Evolutionary conservation across 148 eudicot species (phyloP).

Genomic region (Vaccinium corymbosum): DNA sequence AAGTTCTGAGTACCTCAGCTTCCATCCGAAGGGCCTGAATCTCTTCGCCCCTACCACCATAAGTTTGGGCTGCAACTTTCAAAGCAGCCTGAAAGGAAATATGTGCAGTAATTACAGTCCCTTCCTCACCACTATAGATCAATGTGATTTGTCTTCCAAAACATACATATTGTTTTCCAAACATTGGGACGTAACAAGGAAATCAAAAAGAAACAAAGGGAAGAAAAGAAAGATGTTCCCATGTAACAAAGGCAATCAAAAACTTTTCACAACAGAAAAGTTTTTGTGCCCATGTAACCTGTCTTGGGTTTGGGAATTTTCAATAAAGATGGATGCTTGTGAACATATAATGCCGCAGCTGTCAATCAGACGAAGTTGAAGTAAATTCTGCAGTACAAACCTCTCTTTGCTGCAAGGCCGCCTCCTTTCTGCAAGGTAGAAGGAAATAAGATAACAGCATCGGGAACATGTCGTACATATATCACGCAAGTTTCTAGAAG

Average conservation of each 20-base stretch:
- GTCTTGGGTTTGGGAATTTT: neutral
- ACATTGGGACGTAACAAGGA: neutral
- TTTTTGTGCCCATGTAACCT: neutral
- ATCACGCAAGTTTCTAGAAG: conserved; percentile 1
- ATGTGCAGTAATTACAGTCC: neutral
- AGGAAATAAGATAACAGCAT: conserved; percentile 22
- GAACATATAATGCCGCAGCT: neutral
- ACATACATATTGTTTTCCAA: neutral
- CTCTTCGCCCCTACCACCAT: conserved; percentile 57
- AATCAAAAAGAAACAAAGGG: neutral
- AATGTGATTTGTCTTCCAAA: neutral
- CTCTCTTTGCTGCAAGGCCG: conserved; percentile 90
- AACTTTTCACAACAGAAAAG: neutral
- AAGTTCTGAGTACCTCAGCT: conserved; percentile 61
- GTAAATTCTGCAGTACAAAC: conserved; percentile 27
- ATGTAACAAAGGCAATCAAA: neutral
- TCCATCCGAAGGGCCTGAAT: conserved; percentile 53
- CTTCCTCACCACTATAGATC: neutral
- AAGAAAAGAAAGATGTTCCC: neutral
- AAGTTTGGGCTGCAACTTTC: conserved; percentile 66
- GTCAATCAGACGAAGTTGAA: conserved; percentile 1
- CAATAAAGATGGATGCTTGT: conserved; percentile 6
- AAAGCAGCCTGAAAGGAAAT: conserved; percentile 62
- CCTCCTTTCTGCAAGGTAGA: conserved; percentile 64
- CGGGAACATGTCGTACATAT: conserved; percentile 15